A percentile compares a stretch with the other conserved stretches of the same genome.
Conservation (phyloP, 805 yeast species). For the Cyberlindnera misumaiensis region DNA sequence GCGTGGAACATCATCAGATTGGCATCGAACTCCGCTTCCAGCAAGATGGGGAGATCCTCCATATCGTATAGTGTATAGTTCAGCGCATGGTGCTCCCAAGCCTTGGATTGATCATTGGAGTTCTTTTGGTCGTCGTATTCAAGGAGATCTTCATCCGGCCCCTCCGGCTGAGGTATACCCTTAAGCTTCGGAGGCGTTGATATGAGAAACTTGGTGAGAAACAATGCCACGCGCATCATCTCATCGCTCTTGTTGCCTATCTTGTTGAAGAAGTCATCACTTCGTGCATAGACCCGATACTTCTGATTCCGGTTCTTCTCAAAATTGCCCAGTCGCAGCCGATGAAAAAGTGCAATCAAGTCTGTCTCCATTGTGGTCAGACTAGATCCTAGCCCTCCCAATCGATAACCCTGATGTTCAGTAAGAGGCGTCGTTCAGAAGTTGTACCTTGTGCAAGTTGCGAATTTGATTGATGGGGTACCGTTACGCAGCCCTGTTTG, state of each 20-base stretch:
- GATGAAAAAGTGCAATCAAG: conserved; percentile 1
- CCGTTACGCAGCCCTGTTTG: conserved; percentile 5
- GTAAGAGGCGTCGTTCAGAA: too few relatives aligned
- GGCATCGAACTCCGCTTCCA: conserved; percentile 15
- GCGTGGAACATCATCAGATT: conserved; percentile 8
- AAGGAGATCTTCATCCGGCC: not conserved
- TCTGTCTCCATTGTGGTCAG: conserved; percentile 9
- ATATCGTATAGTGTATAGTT: conserved; percentile 8
- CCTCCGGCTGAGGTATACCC: not conserved
- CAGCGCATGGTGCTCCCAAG: conserved; percentile 2
- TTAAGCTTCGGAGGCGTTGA: conserved; percentile 11
- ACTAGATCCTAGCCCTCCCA: too few relatives aligned
- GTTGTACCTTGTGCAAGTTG: too few relatives aligned
- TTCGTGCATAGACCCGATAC: conserved; percentile 9
- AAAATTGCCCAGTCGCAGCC: conserved; percentile 7
- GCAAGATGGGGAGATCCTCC: conserved; percentile 8
- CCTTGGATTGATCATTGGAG: not conserved
- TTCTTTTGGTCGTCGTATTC: not conserved
- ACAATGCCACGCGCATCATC: conserved; percentile 11
- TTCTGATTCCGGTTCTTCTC: conserved; percentile 8
- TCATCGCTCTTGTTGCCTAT: conserved; percentile 14
- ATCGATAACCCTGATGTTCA: too few relatives aligned
- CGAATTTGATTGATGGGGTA: not conserved
- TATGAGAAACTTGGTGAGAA: conserved; percentile 9
- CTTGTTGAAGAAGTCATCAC: conserved; percentile 7